Evolutionary conservation across 2,329 filamentous ascomycete species (phyloP).

Genomic region (Tolypocladium pustulatum): DNA sequence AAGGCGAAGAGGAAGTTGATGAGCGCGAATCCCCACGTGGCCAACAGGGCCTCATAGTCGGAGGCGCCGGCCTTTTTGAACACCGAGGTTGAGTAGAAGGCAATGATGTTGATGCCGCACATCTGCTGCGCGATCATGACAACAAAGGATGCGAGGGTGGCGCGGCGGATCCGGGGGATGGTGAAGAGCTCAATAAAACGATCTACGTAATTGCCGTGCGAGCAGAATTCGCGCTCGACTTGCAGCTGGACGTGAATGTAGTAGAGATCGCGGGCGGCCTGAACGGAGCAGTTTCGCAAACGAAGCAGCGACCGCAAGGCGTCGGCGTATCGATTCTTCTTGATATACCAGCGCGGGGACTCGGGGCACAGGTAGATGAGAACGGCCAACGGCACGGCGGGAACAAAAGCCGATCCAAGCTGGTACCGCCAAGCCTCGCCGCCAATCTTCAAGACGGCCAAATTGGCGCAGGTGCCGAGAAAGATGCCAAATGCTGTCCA

Average conservation of each 20-base stretch:
- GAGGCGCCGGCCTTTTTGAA: conserved; percentile 47
- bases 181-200: conserved; percentile 59
- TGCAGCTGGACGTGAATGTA: conserved; percentile 55
- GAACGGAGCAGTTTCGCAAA: conserved; percentile 43
- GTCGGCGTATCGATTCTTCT: conserved; percentile 50
- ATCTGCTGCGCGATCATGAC: conserved; percentile 75
- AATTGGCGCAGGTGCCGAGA: conserved; percentile 50
- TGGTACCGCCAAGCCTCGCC: conserved; percentile 48
- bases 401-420: conserved; percentile 53
- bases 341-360: conserved; percentile 55
- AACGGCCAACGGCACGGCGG: conserved; percentile 42
- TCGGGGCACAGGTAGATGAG: conserved; percentile 58
- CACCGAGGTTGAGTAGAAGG: conserved; percentile 62
- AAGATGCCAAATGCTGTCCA: conserved; percentile 55
- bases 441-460: conserved; percentile 29
- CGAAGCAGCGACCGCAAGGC: conserved; percentile 46
- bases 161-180: conserved; percentile 57
- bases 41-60: conserved; percentile 45
- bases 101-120: conserved; percentile 63
- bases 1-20: conserved; percentile 49
- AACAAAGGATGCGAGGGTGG: conserved; percentile 64
- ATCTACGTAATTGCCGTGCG: conserved; percentile 44
- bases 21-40: conserved; percentile 47
- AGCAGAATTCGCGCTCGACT: conserved; percentile 42
- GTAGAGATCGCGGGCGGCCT: conserved; percentile 52